Evolutionary conservation across 768 basidiomycete genomes (phyloP).

Genomic region (Leucocoprinus leucothites): DNA sequence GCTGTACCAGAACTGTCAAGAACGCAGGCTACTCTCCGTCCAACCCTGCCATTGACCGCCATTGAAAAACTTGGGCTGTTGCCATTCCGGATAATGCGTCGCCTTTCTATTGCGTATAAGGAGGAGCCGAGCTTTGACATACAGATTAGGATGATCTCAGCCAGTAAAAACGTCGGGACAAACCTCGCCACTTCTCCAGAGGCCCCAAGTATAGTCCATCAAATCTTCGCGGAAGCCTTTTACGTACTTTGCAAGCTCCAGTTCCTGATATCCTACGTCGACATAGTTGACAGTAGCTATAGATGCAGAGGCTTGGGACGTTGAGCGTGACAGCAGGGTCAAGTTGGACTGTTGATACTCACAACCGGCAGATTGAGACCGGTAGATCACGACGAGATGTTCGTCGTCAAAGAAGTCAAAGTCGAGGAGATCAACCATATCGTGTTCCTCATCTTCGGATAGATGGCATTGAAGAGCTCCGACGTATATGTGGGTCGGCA

Average conservation of each 20-base stretch:
- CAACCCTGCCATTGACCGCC: slow-evolving; percentile 71
- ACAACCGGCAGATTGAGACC: slow-evolving; percentile 46
- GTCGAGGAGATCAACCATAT: slow-evolving; percentile 54
- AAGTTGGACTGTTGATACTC: slow-evolving; percentile 27
- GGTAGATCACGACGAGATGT: slow-evolving; percentile 61
- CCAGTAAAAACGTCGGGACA: slow-evolving; percentile 26
- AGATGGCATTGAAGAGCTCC: slow-evolving; percentile 55
- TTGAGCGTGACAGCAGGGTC: slow-evolving; percentile 30
- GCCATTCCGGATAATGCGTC: slow-evolving; percentile 53
- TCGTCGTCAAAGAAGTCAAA: slow-evolving; percentile 81
- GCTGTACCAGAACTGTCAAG: slow-evolving; percentile 59
- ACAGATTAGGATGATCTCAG: slow-evolving; percentile 22
- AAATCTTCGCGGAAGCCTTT: slow-evolving; percentile 61
- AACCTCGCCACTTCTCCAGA: slow-evolving; percentile 65
- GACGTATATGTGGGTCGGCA: slow-evolving; percentile 42
- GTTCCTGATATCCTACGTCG: slow-evolving; percentile 54
- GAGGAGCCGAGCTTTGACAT: slow-evolving; percentile 46
- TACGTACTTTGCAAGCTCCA: slow-evolving; percentile 49
- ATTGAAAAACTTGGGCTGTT: slow-evolving; percentile 51
- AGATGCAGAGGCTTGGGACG: slow-evolving; percentile 44
- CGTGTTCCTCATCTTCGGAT: slow-evolving; percentile 34
- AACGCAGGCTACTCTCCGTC: slow-evolving; percentile 74
- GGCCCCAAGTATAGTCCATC: slow-evolving; percentile 53
- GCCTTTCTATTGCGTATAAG: slow-evolving; percentile 52
- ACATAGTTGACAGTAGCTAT: slow-evolving; percentile 65